phyloP scores from a whole-genome alignment of 2,329 filamentous ascomycete species.

The Orbilia blumenaviensis region DNA sequence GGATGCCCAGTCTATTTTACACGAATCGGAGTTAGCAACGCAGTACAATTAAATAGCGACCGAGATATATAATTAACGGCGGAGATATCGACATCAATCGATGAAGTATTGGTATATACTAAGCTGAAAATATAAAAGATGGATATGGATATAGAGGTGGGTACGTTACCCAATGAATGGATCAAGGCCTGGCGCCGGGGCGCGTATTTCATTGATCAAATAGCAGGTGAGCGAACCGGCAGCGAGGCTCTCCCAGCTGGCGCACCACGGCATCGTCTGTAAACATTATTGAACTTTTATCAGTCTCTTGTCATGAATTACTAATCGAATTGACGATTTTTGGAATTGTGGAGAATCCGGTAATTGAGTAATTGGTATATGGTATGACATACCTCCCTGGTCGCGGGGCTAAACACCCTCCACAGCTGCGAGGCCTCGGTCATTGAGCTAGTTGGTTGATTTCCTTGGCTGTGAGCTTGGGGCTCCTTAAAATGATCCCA shows the following conservation, averaged over 20 bases:
- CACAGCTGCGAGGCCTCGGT: conserved; percentile 3
- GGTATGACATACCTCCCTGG: conserved; percentile 11
- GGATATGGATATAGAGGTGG: not conserved
- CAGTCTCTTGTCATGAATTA: no score
- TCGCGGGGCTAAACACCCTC: conserved; percentile 32
- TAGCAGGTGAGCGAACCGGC: conserved; percentile 10
- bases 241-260: conserved; percentile 9
- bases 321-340: no score
- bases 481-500: no score
- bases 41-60: no score
- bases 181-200: conserved; percentile 24
- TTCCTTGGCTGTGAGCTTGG: not conserved
- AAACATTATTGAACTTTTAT: not conserved
- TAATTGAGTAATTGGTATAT: not conserved
- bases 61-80: no score
- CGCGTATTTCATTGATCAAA: conserved; percentile 37
- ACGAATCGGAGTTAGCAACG: not conserved
- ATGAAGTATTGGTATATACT: no score
- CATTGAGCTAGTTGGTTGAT: no score
- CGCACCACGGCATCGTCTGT: conserved; percentile 44
- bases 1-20: conserved; percentile 19
- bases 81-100: no score
- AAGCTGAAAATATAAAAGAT: not conserved
- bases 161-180: conserved; percentile 23
- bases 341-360: no score